These are phyloP conservation scores for Ganoderma lucidum DNA, from an alignment of 1,284 basidiomycete species.

Conservation along the genomic window DNA sequence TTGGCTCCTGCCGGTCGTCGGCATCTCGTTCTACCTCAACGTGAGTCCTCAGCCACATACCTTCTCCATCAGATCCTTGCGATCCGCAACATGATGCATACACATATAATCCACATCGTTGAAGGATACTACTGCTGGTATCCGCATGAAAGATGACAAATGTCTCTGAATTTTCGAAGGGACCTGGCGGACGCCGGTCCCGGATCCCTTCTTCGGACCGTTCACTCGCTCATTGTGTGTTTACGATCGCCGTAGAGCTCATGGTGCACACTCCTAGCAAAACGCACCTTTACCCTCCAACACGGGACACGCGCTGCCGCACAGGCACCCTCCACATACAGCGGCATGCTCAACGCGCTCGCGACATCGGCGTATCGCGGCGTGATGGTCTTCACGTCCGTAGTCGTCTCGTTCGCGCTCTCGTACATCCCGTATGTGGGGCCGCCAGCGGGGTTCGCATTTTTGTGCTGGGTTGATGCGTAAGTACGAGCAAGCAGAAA, in stretches of 20 bases:
- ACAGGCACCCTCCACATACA: constrained; percentile 61
- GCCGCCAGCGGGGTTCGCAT: constrained; percentile 64
- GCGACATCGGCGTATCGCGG: constrained; percentile 81
- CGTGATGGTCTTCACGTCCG: constrained; percentile 81
- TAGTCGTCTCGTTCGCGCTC: constrained; percentile 73
- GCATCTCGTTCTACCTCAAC: constrained; percentile 77
- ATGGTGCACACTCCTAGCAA: constrained; percentile 78
- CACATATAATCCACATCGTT: constrained; percentile 11
- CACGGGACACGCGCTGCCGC: constrained; percentile 64
- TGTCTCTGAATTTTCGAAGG: constrained; percentile 15
- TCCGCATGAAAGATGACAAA: constrained; percentile 6
- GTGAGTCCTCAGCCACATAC: constrained; percentile 50
- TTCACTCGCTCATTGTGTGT: constrained; percentile 22
- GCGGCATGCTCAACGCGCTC: constrained; percentile 73
- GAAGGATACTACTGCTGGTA: constrained; percentile 4
- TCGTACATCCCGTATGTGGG: constrained; percentile 72
- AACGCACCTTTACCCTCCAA: constrained; percentile 70
- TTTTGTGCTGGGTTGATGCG: constrained; percentile 86
- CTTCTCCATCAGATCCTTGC: background rate
- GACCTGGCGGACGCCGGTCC: background rate
- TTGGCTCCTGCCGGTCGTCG: constrained; percentile 80
- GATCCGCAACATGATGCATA: constrained; percentile 13
- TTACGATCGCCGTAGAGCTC: constrained; percentile 56
- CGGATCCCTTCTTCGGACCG: constrained; percentile 1
- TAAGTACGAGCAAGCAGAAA: constrained; percentile 53